Base-by-base conservation (phyloP, 306 rosid genomes). In the Boehmeria nivea region DNA sequence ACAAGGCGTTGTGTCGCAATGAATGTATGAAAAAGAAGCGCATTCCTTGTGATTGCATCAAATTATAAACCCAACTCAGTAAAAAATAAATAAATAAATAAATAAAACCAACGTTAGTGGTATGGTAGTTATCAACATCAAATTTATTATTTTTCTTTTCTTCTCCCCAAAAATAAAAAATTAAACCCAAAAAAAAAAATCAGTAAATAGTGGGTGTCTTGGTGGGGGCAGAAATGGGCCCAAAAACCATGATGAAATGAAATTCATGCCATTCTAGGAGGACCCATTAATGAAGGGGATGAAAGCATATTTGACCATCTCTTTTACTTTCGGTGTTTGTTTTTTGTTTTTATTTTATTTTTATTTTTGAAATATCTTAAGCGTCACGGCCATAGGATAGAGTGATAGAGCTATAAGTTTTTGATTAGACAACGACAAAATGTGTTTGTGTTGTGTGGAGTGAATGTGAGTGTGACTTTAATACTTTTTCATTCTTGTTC, bases 231-330 rank as follows among this genome's bases (percentile, higher is more conserved):
- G 62, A 26, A 71, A 60, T 69, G 70, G 85, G 82, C 58, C 38
- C 89, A 78, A 76, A 60, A 31, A 48, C 57, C 79, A 80, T 82
- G 69, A 88, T 82, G 78, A 57, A 59, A 64, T 75, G 73, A 33
- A 33, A 33, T 33, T 5, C 80, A 76, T 84, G 78, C 88, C 82
- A 72, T 79, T 81, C 81, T 79, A 3, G 77, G 78, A 67, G 71
- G 79, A 52, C 68, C 82, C 81, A 75, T 66, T 79, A 75, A 71
- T 77, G 68, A 72, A 57, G 58, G 22, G 68, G 78, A 72, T 75
- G 81, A 82, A 72, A 84, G 84, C 76, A 65, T 57, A 38, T 76
- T 84, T 84, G 82, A 84, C 82, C 78, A 62, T 46, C 71, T 46
- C 68, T 51, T 61, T 57, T 64, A 59, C 83, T 77, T 75, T 87